phyloP scores from a whole-genome alignment of 2,329 filamentous ascomycete species.

The Sarocladiaceae sp. region DNA sequence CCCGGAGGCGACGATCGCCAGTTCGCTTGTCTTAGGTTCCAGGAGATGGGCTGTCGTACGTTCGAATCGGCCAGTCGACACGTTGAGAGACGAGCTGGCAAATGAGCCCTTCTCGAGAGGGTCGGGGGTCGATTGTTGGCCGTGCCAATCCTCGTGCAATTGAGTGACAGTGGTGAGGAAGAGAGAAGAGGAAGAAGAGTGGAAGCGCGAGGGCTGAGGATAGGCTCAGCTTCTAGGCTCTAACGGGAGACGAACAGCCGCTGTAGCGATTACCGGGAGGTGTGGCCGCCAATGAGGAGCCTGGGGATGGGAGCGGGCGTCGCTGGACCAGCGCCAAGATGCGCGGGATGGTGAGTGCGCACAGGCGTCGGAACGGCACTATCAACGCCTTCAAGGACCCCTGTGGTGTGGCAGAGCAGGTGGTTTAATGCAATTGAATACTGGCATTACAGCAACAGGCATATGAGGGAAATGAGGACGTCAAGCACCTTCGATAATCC shows the following conservation, averaged over 20 bases:
- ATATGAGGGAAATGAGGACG: background rate
- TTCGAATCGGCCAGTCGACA: background rate
- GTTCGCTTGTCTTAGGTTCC: background rate
- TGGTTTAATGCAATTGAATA: background rate
- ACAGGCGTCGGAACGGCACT: background rate
- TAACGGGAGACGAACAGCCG: too few relatives aligned
- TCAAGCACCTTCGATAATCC: too few relatives aligned
- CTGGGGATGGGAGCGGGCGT: background rate
- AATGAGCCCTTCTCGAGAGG: background rate
- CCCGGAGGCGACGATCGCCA: background rate
- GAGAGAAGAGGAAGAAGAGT: background rate
- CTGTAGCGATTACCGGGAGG: too few relatives aligned
- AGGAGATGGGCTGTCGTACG: background rate
- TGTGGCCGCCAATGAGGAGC: too few relatives aligned
- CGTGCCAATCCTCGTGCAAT: conserved; percentile 4
- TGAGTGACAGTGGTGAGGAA: background rate
- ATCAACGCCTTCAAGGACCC: background rate
- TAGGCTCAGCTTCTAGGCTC: background rate
- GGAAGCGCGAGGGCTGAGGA: background rate
- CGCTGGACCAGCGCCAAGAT: background rate
- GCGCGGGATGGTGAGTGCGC: background rate
- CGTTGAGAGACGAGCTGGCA: background rate
- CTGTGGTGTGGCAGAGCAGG: background rate
- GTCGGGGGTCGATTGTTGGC: background rate
- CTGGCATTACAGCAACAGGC: too few relatives aligned